phyloP scores from a whole-genome alignment of 352 stramenopile genomes.

The Globisporangium cederbergense region DNA sequence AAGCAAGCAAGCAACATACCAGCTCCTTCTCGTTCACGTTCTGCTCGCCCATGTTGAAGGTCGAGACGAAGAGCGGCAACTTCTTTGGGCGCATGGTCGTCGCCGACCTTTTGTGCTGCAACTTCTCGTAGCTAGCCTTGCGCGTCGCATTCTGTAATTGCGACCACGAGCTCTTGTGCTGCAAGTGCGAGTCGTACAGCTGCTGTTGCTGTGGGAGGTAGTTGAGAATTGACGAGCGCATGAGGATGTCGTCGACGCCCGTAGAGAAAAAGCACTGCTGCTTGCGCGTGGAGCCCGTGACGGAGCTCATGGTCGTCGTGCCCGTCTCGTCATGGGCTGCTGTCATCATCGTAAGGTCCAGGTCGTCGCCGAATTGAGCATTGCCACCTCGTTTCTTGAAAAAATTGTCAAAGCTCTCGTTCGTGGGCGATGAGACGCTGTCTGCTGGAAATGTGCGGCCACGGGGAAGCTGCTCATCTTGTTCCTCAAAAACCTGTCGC shows the following conservation, averaged over 20 bases:
- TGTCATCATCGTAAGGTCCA: constrained; percentile 18
- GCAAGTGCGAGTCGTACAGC: constrained; percentile 1
- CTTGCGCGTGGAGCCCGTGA: not conserved
- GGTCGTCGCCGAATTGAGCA: constrained; percentile 17
- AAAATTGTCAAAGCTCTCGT: constrained; percentile 32
- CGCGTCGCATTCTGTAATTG: not conserved
- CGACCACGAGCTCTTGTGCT: constrained; percentile 7
- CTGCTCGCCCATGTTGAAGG: constrained; percentile 87
- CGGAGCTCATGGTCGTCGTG: not conserved
- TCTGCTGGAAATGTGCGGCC: constrained; percentile 32
- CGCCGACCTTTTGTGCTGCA: not conserved
- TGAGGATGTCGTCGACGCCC: constrained; percentile 13
- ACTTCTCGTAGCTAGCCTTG: constrained; percentile 8
- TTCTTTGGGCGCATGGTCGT: constrained; percentile 27
- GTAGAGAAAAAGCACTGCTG: constrained; percentile 8
- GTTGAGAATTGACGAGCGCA: constrained; percentile 17
- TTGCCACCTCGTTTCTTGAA: constrained; percentile 26
- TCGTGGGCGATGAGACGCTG: constrained; percentile 37
- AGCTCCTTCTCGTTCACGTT: constrained; percentile 54
- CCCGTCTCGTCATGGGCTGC: not conserved
- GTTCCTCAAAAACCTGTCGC: constrained; percentile 15
- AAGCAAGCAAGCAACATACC: constrained; percentile 20
- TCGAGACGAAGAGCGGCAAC: constrained; percentile 71
- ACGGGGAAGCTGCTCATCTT: constrained; percentile 15
- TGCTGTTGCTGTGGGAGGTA: not conserved